These are phyloP conservation scores for Eucalyptus cloeziana DNA, from an alignment of 345 rosid genomes.

Conservation along the genomic window DNA sequence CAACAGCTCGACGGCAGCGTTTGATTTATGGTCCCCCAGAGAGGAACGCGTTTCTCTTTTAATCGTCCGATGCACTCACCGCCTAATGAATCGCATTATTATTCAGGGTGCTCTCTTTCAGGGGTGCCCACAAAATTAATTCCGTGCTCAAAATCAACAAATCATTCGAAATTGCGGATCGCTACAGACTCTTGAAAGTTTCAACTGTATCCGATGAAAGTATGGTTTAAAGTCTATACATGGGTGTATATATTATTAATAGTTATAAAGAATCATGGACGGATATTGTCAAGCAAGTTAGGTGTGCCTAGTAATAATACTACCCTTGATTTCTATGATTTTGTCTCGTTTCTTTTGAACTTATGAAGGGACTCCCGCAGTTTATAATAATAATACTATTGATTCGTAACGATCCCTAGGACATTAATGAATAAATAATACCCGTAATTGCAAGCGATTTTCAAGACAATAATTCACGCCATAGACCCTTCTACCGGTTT, in stretches of 20 bases:
- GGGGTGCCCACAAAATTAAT: background rate
- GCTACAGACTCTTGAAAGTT: background rate
- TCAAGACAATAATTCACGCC: background rate
- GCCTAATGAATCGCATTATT: background rate
- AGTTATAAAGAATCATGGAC: background rate
- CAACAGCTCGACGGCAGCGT: background rate
- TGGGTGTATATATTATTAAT: background rate
- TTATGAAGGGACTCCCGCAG: accelerated
- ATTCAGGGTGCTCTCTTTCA: background rate
- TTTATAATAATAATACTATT: background rate
- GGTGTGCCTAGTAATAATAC: background rate
- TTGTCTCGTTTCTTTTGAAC: background rate
- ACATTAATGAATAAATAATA: accelerated
- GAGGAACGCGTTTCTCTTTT: background rate
- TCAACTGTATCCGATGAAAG: background rate
- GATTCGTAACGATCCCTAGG: accelerated
- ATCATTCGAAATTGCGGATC: background rate
- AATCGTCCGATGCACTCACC: background rate
- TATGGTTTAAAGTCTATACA: background rate
- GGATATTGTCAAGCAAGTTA: background rate
- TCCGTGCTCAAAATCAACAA: background rate
- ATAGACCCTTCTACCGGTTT: background rate
- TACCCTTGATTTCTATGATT: background rate
- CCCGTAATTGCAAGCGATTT: accelerated
- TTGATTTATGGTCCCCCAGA: background rate